Conservation (phyloP, 768 basidiomycete genomes). For the Pleurotus salmoneostramineus region DNA sequence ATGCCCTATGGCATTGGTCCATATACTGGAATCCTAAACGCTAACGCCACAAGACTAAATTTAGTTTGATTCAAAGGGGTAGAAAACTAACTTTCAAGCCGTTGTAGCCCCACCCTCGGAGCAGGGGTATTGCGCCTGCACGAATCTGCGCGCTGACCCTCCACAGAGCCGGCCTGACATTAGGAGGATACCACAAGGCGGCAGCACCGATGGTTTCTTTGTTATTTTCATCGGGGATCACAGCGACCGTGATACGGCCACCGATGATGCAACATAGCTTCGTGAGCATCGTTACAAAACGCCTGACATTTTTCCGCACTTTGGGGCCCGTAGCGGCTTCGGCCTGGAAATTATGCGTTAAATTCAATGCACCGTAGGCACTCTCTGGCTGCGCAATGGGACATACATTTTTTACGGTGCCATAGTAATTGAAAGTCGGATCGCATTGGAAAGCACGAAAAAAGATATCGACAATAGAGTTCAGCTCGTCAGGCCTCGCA, state of each 20-base stretch:
- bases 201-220: conserved; percentile 8
- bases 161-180: conserved; percentile 5
- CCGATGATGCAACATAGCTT: neutral
- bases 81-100: conserved; percentile 1
- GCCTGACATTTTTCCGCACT: neutral
- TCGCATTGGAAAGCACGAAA: conserved; percentile 5
- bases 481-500: neutral
- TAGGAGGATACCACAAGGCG: conserved; percentile 9
- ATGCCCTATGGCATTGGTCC: neutral
- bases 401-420: conserved; percentile 2
- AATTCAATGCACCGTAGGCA: neutral
- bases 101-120: conserved; percentile 6
- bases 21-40: neutral
- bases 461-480: neutral
- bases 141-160: conserved; percentile 3
- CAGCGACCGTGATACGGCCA: conserved; percentile 9
- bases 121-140: conserved; percentile 1
- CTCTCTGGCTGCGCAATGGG: neutral
- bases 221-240: neutral
- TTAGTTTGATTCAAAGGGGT: too few species aligned
- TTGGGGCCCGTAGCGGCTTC: neutral
- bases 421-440: conserved; percentile 8
- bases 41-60: neutral
- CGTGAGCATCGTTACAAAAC: conserved; percentile 3
- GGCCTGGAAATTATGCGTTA: neutral